A percentile compares a stretch with the other conserved stretches of the same genome.
These are phyloP conservation scores for Draba incana DNA, from an alignment of 345 rosid genomes.

Conservation along the genomic window DNA sequence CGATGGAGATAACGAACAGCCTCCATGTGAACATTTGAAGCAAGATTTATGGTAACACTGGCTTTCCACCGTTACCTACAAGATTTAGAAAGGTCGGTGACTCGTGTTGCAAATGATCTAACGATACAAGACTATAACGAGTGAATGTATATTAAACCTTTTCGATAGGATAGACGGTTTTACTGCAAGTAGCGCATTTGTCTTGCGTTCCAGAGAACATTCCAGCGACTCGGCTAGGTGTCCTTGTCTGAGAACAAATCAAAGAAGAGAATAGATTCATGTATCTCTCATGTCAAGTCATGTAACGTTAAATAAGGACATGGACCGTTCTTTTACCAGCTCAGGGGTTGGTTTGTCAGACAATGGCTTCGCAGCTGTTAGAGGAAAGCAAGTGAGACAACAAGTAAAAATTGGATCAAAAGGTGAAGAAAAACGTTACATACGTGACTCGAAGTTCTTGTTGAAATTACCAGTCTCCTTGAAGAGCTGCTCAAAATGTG, in stretches of 20 bases:
- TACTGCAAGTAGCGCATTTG: conserved; percentile 92
- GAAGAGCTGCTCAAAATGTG: conserved; percentile 97
- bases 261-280: conserved; percentile 30
- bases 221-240: conserved; percentile 93
- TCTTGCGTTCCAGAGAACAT: conserved; percentile 98
- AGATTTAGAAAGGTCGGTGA: neutral
- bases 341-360: conserved; percentile 87
- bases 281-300: neutral
- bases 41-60: conserved; percentile 91
- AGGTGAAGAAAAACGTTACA: conserved; percentile 34
- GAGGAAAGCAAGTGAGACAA: conserved; percentile 38
- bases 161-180: conserved; percentile 97
- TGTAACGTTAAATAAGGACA: conserved; percentile 19
- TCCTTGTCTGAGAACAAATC: conserved; percentile 70
- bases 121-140: no score
- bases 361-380: conserved; percentile 84
- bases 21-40: conserved; percentile 95
- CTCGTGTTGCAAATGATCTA: conserved; percentile 15
- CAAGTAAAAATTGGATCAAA: conserved; percentile 13
- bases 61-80: conserved; percentile 82
- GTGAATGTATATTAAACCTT: conserved; percentile 57
- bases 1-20: conserved; percentile 91
- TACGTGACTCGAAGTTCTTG: conserved; percentile 96
- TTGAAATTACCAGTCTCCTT: conserved; percentile 89
- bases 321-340: conserved; percentile 59